Conservation (phyloP, 805 yeast species). For the Barnettozyma vustinii region DNA sequence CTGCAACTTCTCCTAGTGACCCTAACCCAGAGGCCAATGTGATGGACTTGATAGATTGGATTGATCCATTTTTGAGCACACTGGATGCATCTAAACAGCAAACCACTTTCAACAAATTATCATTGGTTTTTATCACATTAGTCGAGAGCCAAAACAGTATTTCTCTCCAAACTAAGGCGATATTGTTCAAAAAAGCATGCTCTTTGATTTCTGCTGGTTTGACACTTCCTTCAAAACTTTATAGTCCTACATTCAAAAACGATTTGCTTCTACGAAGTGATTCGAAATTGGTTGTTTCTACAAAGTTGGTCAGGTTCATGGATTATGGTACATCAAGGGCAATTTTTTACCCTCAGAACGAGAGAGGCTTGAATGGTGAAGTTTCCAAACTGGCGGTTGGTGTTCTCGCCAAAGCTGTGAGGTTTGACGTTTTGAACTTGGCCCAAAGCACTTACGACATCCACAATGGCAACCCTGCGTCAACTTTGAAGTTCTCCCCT, state of each 20-base stretch:
- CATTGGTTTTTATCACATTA: constrained; percentile 40
- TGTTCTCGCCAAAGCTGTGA: constrained; percentile 36
- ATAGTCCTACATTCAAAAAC: constrained; percentile 27
- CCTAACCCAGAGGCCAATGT: constrained; percentile 29
- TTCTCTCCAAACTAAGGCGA: constrained; percentile 31
- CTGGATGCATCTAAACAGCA: constrained; percentile 45
- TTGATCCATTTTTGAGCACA: constrained; percentile 37
- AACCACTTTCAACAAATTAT: constrained; percentile 46
- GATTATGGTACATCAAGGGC: constrained; percentile 26
- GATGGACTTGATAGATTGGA: constrained; percentile 52
- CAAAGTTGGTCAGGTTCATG: constrained; percentile 30
- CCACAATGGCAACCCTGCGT: constrained; percentile 27
- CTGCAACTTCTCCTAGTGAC: constrained; percentile 25
- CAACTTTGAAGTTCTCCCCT: constrained; percentile 26
- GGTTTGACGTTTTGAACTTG: constrained; percentile 41
- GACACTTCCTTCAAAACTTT: constrained; percentile 15
- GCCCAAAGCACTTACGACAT: constrained; percentile 36
- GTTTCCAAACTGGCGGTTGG: constrained; percentile 31
- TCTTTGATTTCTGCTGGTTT: constrained; percentile 9
- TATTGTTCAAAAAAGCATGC: constrained; percentile 28
- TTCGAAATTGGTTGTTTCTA: constrained; percentile 40
- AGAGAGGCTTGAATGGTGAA: constrained; percentile 25
- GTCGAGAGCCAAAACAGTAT: constrained; percentile 31
- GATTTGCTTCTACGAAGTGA: constrained; percentile 43
- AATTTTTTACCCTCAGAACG: constrained; percentile 26